Base-by-base conservation (phyloP, 768 basidiomycete species). In the Suillus lakei region DNA sequence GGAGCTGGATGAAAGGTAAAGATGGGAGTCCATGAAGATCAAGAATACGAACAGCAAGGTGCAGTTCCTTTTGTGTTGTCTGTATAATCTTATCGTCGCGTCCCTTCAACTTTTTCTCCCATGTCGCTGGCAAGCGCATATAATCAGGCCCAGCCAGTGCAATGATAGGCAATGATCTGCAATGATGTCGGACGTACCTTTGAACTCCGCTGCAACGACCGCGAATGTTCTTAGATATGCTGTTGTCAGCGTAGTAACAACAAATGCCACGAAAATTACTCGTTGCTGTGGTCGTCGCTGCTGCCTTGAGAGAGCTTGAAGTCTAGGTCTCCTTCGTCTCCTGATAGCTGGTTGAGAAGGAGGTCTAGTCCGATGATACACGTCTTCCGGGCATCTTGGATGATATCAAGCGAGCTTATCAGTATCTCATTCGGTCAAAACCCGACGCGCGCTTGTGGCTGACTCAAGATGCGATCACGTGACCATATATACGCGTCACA, bases 171-270 rank as follows among this genome's bases (percentile, higher is more conserved):
- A 2, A 9, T 1, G 0, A 34, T 1, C 16, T n/a, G n/a, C 28
- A 0, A 39, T 21, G 34, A 34, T 21, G 36, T 54, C n/a, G 26
- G 18, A 36, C 12, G 62, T 6, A 78, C 76, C 68, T 62, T 76
- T 76, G 67, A 76, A 77, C 41, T 76, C 76, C 21, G 73, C 70
- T 12, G 75, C 75, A 8, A 77, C 71, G 38, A 59, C 75, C 5
- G 77, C 73, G 15, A 75, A 78, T n/a, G 64, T 32, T 48, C 77
- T 77, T 46, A 10, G 18, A 36, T 21, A 28, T 39, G 41, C 5
- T 36, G 21, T 38, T 9, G 30, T 50, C 18, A 58, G 21, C 8
- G 10, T 16, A n/a, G 8, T 50, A 9, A 10, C 2, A 12, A 28
- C 16, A 36, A n/a, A 23, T 6, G 30, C 7, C 5, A 64, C 67